phyloP scores from a whole-genome alignment of 1,139 yeast genomes.

The Yamadazyma siamensis region DNA sequence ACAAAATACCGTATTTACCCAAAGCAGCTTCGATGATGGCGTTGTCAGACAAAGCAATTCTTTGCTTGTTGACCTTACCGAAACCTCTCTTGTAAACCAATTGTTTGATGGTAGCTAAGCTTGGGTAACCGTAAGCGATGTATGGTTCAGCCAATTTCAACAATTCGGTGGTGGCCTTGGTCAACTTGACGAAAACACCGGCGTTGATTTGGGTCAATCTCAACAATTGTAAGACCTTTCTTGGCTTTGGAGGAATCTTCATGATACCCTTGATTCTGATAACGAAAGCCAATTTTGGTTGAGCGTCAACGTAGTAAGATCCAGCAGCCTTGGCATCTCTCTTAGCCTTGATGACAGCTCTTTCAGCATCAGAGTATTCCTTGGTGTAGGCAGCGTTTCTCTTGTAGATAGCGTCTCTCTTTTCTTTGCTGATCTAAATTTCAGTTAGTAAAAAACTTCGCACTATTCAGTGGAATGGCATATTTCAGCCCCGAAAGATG shows the following conservation, averaged over 20 bases:
- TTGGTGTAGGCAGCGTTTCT: slow-evolving; percentile 98
- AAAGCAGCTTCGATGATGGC: slow-evolving; percentile 88
- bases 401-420: slow-evolving; percentile 93
- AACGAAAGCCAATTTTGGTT: slow-evolving; percentile 93
- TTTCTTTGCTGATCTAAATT: slow-evolving; percentile 73
- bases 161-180: slow-evolving; percentile 98
- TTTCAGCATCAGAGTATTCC: slow-evolving; percentile 95
- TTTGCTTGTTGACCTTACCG: slow-evolving; percentile 99
- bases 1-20: slow-evolving; percentile 95
- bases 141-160: slow-evolving; percentile 98
- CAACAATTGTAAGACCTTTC: slow-evolving; percentile 97
- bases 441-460: slow-evolving; percentile 34
- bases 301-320: slow-evolving; percentile 96
- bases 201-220: slow-evolving; percentile 98
- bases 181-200: slow-evolving; percentile 96
- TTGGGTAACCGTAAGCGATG: slow-evolving; percentile 99
- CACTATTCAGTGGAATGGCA: no score
- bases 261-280: slow-evolving; percentile 99
- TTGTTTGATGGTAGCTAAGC: slow-evolving; percentile 91
- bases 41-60: slow-evolving; percentile 93
- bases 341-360: slow-evolving; percentile 87
- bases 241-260: slow-evolving; percentile 99
- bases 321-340: slow-evolving; percentile 97
- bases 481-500: slow-evolving; percentile 98
- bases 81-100: slow-evolving; percentile 99